These are phyloP conservation scores for Suhomyces maxii DNA, from an alignment of 1,139 yeast species.

Conservation along the genomic window DNA sequence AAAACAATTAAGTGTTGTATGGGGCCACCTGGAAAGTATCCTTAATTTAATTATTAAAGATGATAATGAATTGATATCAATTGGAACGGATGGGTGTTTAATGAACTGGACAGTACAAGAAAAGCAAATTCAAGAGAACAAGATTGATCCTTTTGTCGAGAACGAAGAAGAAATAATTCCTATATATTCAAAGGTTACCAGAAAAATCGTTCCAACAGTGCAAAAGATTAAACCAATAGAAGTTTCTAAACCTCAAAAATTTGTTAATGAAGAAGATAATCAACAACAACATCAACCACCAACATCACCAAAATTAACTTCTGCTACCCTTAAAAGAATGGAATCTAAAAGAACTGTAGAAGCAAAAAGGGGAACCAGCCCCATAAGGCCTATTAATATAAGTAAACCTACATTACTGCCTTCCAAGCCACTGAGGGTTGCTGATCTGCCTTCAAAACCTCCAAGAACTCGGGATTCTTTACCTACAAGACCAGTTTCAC, in stretches of 20 bases:
- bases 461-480: slow-evolving; percentile 3
- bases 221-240: slow-evolving; percentile 3
- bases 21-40: slow-evolving; percentile 69
- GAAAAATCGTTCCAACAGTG: slow-evolving; percentile 30
- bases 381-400: slow-evolving; percentile 3
- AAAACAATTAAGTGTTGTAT: slow-evolving; percentile 45
- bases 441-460: slow-evolving; percentile 5
- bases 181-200: slow-evolving; percentile 29
- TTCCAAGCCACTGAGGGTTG: slow-evolving; percentile 1
- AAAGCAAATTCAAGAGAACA: slow-evolving; percentile 1
- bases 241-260: neutral
- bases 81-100: slow-evolving; percentile 54
- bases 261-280: slow-evolving; percentile 3
- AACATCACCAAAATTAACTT: slow-evolving; percentile 23
- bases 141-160: neutral
- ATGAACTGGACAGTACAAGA: slow-evolving; percentile 43
- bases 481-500: slow-evolving; percentile 5
- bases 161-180: slow-evolving; percentile 15
- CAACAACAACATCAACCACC: slow-evolving; percentile 1
- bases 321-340: slow-evolving; percentile 34
- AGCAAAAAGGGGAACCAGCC: slow-evolving; percentile 6
- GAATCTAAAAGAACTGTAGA: slow-evolving; percentile 21
- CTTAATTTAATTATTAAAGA: slow-evolving; percentile 35
- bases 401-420: slow-evolving; percentile 7
- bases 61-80: slow-evolving; percentile 33